phyloP scores from a whole-genome alignment of 2,329 filamentous ascomycete genomes.

The Neonectria punicea region DNA sequence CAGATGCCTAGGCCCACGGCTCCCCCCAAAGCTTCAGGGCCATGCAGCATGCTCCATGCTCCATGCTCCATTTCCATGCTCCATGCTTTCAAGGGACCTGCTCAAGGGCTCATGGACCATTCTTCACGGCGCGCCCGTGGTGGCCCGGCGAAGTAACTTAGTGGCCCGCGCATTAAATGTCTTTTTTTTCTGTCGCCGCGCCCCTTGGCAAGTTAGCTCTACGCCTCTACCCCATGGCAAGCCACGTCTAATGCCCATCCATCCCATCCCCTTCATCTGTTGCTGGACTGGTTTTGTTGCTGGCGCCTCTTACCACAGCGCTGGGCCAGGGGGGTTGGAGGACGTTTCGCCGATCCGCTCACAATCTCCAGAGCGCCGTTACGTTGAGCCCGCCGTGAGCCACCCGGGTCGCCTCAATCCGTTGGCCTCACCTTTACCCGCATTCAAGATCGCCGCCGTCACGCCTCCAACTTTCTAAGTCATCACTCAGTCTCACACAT shows the following conservation, averaged over 20 bases:
- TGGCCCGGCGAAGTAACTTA: background rate
- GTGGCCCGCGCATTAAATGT: conserved; percentile 25
- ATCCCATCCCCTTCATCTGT: conserved; percentile 40
- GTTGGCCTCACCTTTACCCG: conserved; percentile 40
- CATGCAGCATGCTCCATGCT: background rate
- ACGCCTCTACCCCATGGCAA: conserved; percentile 42
- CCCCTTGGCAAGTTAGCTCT: conserved; percentile 25
- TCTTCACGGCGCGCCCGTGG: conserved; percentile 33
- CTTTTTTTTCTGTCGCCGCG: conserved; percentile 22
- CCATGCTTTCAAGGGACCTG: too few species aligned
- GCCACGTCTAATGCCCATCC: conserved; percentile 34
- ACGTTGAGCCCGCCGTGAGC: conserved; percentile 35
- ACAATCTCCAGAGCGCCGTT: conserved; percentile 39
- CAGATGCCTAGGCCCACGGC: conserved; percentile 32
- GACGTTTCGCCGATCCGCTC: conserved; percentile 39
- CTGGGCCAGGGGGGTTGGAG: conserved; percentile 37
- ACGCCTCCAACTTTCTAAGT: conserved; percentile 5
- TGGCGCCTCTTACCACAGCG: conserved; percentile 38
- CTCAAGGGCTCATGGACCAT: conserved; percentile 23
- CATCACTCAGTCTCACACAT: conserved; percentile 12
- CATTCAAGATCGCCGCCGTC: conserved; percentile 19
- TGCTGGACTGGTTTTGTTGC: conserved; percentile 16
- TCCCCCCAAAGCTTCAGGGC: conserved; percentile 15
- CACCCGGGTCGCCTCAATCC: conserved; percentile 35
- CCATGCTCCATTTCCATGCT: too few species aligned